phyloP scores from a whole-genome alignment of 2,329 filamentous ascomycete species.

The Colletotrichum cereale region DNA sequence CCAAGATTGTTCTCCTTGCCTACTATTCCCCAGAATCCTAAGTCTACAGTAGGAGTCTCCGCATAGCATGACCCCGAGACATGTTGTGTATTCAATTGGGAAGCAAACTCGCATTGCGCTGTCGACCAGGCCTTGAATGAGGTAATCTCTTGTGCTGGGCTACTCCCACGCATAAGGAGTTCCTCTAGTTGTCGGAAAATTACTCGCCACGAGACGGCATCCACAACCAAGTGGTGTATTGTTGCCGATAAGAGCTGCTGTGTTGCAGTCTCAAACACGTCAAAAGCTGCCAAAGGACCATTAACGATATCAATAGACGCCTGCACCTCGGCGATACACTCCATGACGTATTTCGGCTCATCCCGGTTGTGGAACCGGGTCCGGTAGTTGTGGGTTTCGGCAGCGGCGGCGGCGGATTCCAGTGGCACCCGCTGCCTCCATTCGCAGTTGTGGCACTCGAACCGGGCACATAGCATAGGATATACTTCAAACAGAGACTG shows the following conservation, averaged over 20 bases:
- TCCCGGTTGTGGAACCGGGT: constrained; percentile 20
- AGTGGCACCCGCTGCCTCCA: constrained; percentile 16
- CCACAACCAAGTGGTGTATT: constrained; percentile 55
- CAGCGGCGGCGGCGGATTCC: rapidly evolving
- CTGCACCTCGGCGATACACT: constrained; percentile 27
- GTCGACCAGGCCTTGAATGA: constrained; percentile 14
- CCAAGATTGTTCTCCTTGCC: constrained; percentile 40
- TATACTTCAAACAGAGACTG: constrained; percentile 3
- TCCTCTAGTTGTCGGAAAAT: constrained; percentile 58
- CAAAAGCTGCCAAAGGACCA: constrained; percentile 3
- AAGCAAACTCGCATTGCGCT: constrained; percentile 7
- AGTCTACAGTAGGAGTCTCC: constrained; percentile 41
- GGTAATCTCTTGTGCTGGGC: not conserved
- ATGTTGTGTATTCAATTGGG: not conserved
- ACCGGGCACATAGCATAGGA: constrained; percentile 21
- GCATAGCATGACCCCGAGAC: not conserved
- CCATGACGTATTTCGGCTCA: constrained; percentile 8
- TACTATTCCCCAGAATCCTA: constrained; percentile 46
- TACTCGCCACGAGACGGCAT: constrained; percentile 60
- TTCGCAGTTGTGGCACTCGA: not conserved
- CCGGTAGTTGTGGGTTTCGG: not conserved
- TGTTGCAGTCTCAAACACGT: constrained; percentile 6
- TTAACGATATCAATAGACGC: not conserved
- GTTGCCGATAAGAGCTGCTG: constrained; percentile 48
- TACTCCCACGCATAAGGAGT: constrained; percentile 42